Evolutionary conservation across 306 rosid species (phyloP).

Genomic region (Prinsepia uniflora): DNA sequence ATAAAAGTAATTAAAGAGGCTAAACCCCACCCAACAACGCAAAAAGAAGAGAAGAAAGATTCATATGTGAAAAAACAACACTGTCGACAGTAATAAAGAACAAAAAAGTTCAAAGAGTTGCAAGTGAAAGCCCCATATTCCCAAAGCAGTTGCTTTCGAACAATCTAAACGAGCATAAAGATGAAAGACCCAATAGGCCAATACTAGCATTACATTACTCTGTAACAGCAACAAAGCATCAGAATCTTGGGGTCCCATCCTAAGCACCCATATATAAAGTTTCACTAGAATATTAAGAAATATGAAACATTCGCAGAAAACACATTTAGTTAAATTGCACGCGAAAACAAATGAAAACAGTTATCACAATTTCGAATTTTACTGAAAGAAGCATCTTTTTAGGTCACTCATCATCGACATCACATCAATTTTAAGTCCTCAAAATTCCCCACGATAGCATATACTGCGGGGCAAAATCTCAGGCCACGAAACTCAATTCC

Average conservation of each 20-base stretch:
- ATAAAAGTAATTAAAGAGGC: constrained; percentile 32
- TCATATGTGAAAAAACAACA: constrained; percentile 73
- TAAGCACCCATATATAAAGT: constrained; percentile 40
- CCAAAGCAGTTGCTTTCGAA: constrained; percentile 31
- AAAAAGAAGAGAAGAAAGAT: constrained; percentile 34
- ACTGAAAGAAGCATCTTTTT: constrained; percentile 42
- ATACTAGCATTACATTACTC: constrained; percentile 35
- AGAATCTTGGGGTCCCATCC: constrained; percentile 69
- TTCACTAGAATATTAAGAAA: constrained; percentile 18
- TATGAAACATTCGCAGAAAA: constrained; percentile 27
- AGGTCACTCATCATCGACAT: constrained; percentile 44
- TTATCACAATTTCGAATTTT: constrained; percentile 35
- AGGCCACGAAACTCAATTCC: constrained; percentile 12
- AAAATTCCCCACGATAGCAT: constrained; percentile 34
- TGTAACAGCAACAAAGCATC: constrained; percentile 54
- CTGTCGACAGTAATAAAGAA: constrained; percentile 35
- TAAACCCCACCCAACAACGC: constrained; percentile 45
- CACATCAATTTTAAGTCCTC: constrained; percentile 39
- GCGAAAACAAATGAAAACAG: constrained; percentile 35
- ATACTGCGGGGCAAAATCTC: constrained; percentile 20
- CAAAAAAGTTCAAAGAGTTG: constrained; percentile 31
- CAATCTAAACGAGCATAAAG: constrained; percentile 55
- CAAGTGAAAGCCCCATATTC: constrained; percentile 45
- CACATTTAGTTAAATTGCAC: constrained; percentile 22
- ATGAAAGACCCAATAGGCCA: constrained; percentile 33